Evolutionary conservation across 169 alveolate species (phyloP).

Genomic region (Neospora caninum): DNA sequence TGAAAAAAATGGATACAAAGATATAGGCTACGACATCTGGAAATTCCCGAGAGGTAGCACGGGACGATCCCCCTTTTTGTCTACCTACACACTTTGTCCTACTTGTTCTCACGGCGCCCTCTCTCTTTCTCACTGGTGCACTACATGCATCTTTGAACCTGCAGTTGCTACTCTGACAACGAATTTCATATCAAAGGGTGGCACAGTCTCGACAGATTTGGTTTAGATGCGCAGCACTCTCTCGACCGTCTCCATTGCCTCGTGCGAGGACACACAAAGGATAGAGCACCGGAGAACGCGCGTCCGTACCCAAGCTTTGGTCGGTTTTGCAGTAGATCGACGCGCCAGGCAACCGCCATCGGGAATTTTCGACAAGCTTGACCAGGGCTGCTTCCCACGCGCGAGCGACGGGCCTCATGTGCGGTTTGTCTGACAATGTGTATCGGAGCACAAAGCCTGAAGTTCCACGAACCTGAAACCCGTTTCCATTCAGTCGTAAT

Average conservation of each 20-base stretch:
- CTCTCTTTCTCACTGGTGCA: too few species aligned
- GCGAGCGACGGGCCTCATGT: conserved; percentile 52
- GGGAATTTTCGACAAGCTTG: conserved; percentile 24
- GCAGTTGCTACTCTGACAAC: background rate
- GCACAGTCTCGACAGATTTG: background rate
- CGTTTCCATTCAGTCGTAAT: conserved; percentile 56
- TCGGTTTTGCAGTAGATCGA: conserved; percentile 61
- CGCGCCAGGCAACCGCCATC: conserved; percentile 58
- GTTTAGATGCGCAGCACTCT: too few species aligned
- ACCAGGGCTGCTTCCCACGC: conserved; percentile 58
- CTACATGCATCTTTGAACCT: background rate
- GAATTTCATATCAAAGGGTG: background rate
- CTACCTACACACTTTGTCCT: too few species aligned
- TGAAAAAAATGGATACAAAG: too few species aligned
- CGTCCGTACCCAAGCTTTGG: conserved; percentile 57
- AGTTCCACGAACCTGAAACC: conserved; percentile 57
- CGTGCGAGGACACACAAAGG: too few species aligned
- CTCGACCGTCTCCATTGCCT: too few species aligned
- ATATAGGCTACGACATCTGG: too few species aligned
- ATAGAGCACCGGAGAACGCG: background rate
- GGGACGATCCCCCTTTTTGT: too few species aligned
- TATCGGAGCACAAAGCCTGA: conserved; percentile 60
- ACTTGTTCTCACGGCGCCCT: too few species aligned
- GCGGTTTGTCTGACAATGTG: conserved; percentile 54
- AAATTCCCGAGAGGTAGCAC: too few species aligned